Conservation (phyloP, 1,284 basidiomycete genomes). For the Tylopilus sp. region DNA sequence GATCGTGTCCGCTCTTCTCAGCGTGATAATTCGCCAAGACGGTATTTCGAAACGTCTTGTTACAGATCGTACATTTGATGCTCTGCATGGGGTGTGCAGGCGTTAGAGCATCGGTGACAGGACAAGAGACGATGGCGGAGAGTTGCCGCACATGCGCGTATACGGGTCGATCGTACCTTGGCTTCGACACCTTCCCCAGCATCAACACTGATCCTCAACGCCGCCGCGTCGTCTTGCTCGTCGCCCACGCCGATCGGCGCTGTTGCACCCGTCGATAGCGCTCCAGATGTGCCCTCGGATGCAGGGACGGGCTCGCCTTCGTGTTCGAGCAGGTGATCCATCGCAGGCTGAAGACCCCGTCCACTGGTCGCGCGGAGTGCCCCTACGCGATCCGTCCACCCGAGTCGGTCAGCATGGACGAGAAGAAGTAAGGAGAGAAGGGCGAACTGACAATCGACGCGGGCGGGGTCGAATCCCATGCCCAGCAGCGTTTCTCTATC, state of each 20-base stretch:
- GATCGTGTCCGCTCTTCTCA: constrained; percentile 90
- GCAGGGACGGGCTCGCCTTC: constrained; percentile 71
- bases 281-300: constrained; percentile 34
- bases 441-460: constrained; percentile 69
- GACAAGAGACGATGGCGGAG: no score
- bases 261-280: constrained; percentile 23
- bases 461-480: constrained; percentile 84
- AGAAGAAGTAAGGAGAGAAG: neutral
- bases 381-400: constrained; percentile 46
- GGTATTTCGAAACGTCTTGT: constrained; percentile 83
- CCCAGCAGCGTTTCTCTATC: constrained; percentile 75
- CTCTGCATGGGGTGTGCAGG: constrained; percentile 41
- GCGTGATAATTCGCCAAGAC: constrained; percentile 92
- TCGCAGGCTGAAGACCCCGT: constrained; percentile 79
- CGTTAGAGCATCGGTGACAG: neutral
- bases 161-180: constrained; percentile 42
- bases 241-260: constrained; percentile 51
- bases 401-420: neutral
- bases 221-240: constrained; percentile 46
- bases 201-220: constrained; percentile 32
- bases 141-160: no score
- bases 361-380: constrained; percentile 76
- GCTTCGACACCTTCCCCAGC: constrained; percentile 44
- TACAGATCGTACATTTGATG: constrained; percentile 76
- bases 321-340: constrained; percentile 82